A percentile compares a stretch with the other conserved stretches of the same genome.
Conservation (phyloP, 371 early-diverging fungal species). For the Mortierella sp. region DNA sequence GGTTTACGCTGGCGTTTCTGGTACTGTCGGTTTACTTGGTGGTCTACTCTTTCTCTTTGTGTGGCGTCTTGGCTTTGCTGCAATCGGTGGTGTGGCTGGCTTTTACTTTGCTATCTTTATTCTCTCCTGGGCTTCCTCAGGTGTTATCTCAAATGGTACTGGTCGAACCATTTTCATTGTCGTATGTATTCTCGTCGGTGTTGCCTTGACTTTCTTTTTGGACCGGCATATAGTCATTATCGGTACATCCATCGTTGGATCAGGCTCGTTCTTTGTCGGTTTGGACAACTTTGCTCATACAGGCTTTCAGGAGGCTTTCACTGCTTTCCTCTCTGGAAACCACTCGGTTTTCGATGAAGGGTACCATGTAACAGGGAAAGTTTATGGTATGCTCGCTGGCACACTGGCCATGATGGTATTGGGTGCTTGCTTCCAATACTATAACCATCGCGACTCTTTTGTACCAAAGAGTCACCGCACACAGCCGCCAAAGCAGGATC, state of each 20-base stretch:
- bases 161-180: slow-evolving; percentile 40
- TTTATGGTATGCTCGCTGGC: slow-evolving; percentile 69
- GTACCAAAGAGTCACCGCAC: slow-evolving; percentile 29
- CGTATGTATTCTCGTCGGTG: slow-evolving; percentile 58
- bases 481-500: neutral
- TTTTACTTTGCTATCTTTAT: slow-evolving; percentile 69
- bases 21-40: slow-evolving; percentile 64
- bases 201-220: slow-evolving; percentile 65
- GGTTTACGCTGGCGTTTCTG: slow-evolving; percentile 65
- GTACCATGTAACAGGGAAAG: slow-evolving; percentile 55
- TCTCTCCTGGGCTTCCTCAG: slow-evolving; percentile 65
- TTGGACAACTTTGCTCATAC: slow-evolving; percentile 68
- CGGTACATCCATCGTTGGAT: slow-evolving; percentile 69
- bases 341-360: slow-evolving; percentile 12
- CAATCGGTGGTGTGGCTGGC: slow-evolving; percentile 69
- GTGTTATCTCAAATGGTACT: slow-evolving; percentile 57
- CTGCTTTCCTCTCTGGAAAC: slow-evolving; percentile 36
- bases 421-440: slow-evolving; percentile 63
- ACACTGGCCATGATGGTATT: slow-evolving; percentile 62
- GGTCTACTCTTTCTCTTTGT: slow-evolving; percentile 66
- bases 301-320: slow-evolving; percentile 60
- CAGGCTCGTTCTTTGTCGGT: slow-evolving; percentile 69
- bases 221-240: slow-evolving; percentile 66
- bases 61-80: slow-evolving; percentile 70
- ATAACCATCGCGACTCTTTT: slow-evolving; percentile 22